Percentiles rank a stretch among this genome's conserved stretches.
Conservation (phyloP, 1,284 basidiomycete genomes). For the Rugosomyces carneus region DNA sequence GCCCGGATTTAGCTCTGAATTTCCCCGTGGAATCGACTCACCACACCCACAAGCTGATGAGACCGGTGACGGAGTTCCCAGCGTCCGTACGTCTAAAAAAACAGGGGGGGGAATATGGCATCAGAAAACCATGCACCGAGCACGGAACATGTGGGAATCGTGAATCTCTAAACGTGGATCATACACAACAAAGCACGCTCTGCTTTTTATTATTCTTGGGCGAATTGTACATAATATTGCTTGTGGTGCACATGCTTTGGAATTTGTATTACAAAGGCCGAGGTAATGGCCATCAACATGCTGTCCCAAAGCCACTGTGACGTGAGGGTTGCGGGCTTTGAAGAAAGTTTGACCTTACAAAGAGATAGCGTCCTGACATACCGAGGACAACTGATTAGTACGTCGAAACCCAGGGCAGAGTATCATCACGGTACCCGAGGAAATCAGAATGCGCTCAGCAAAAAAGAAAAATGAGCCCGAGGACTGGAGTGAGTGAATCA, state of each 20-base stretch:
- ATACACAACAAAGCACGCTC: slow-evolving; percentile 14
- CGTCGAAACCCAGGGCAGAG: neutral
- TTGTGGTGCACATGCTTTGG: slow-evolving; percentile 9
- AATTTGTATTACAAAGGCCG: slow-evolving; percentile 7
- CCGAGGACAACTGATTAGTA: slow-evolving; percentile 8
- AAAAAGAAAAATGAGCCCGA: slow-evolving; percentile 4
- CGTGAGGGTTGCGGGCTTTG: neutral
- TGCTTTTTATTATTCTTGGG: slow-evolving; percentile 1
- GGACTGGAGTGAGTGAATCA: slow-evolving; percentile 4
- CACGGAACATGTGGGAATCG: slow-evolving; percentile 23
- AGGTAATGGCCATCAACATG: slow-evolving; percentile 9
- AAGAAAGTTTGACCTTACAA: neutral
- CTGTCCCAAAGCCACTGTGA: slow-evolving; percentile 3
- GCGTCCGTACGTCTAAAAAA: slow-evolving; percentile 18
- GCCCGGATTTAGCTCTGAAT: slow-evolving; percentile 21
- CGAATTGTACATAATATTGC: slow-evolving; percentile 11
- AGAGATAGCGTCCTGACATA: neutral
- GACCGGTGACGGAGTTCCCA: slow-evolving; percentile 20
- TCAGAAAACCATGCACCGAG: slow-evolving; percentile 19
- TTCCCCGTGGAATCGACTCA: slow-evolving; percentile 24
- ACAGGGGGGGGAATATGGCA: slow-evolving; percentile 10
- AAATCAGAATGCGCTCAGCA: neutral
- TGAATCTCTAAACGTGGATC: slow-evolving; percentile 21
- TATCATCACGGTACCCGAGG: slow-evolving; percentile 12
- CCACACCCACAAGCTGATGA: slow-evolving; percentile 12